Base-by-base conservation (phyloP, 305 asterid genomes). In the Fraxinus velutina region DNA sequence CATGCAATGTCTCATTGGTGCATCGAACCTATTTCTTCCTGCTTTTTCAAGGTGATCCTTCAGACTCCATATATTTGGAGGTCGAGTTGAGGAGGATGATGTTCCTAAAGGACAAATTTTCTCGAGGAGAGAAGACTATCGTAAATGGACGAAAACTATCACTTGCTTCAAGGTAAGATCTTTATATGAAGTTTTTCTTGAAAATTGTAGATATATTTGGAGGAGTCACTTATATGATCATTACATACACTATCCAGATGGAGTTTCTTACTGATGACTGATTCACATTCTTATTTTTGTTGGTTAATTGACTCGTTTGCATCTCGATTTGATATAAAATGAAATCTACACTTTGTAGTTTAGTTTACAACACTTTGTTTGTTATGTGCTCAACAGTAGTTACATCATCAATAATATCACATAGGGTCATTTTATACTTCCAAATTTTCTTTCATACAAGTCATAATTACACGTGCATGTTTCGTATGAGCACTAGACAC, bases 11-110 rank as follows among this genome's bases (percentile, higher is more conserved):
- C 57, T 94, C 98, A 2, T 83, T 96, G n/a, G 92, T 89, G 36
- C 98, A 96, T 82, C 86, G 99, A 79, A 90, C 97, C 77, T 96
- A 94, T 81, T 96, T 96, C 88, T 92, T 85, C 92, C 88, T 91
- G 82, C 91, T 96, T 30, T 96, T 96, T 85, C 96, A 86, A 87
- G 99, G 99, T 4, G 99, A 96, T 83, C 90, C 94, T 0, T 87
- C 96, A 5, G 99, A 96, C 55, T 93, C 98, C 52, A 86, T 94
- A 85, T 96, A 96, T 87, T 78, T 96, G 83, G 94, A 92, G 90
- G 98, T 96, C 0, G 99, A 96, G 82, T 39, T 89, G 79, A 90
- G 99, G 87, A 91, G 97, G 87, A 86, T 94, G 91, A 85, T 83
- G 75, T 96, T 89, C 88, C 88, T 96, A 77, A 92, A 88, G 80